phyloP scores from a whole-genome alignment of 257 asterid genomes.

The Gynochthodes officinalis region DNA sequence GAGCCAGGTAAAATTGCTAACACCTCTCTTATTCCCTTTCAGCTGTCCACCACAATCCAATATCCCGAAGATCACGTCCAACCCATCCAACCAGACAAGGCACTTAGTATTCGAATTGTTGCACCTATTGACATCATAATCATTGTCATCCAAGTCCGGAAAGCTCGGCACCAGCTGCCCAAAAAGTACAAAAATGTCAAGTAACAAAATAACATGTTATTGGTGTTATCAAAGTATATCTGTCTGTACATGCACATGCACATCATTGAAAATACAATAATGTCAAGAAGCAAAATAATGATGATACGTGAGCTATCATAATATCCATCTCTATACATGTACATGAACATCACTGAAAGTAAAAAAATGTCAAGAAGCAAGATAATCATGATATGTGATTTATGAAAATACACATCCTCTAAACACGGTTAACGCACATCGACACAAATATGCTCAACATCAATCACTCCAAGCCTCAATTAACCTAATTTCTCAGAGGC shows the following conservation, averaged over 20 bases:
- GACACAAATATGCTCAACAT: no score
- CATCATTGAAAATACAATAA: no score
- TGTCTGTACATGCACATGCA: background rate
- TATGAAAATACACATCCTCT: no score
- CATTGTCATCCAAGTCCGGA: constrained; percentile 53
- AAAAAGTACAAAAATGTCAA: background rate
- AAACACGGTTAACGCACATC: no score
- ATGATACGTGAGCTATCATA: no score
- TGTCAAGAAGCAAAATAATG: background rate
- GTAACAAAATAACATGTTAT: background rate
- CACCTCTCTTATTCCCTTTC: constrained; percentile 30
- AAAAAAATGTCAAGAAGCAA: no score
- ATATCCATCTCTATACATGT: no score
- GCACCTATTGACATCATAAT: constrained; percentile 55
- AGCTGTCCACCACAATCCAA: constrained; percentile 35
- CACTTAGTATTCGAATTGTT: constrained; percentile 40
- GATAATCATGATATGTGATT: no score
- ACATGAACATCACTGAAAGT: no score
- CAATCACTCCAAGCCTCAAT: no score
- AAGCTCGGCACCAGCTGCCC: constrained; percentile 77
- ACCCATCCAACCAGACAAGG: constrained; percentile 48
- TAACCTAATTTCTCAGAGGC: no score
- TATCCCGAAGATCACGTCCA: constrained; percentile 27
- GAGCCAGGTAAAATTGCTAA: constrained; percentile 39
- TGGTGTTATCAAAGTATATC: background rate